Base-by-base conservation (phyloP, 345 rosid genomes). In the Corchorus olitorius region DNA sequence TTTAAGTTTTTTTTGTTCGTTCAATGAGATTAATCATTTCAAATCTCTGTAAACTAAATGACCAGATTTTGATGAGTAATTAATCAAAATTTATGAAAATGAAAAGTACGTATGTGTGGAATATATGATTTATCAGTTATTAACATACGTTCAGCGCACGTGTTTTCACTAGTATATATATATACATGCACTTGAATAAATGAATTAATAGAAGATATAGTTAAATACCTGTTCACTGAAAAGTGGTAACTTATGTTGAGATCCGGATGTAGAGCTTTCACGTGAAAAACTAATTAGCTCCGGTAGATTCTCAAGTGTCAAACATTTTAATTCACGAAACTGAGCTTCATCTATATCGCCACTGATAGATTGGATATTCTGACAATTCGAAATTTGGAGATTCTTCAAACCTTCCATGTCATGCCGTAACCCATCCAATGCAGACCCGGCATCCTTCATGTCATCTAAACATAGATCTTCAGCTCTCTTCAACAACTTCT, bases 401-500 rank as follows among this genome's bases (percentile, higher is more conserved):
- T 54, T 33, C 63, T 54, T 27, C 27, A 27, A 27, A 27, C 27
- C 27, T 27, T 27, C 27, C 27, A 27, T 27, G 27, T 27, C 27
- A 27, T 27, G 27, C 27, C 27, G 27, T 60, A 60, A 60, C 3
- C 22, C 64, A 60, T 60, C 52, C 14, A 71, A 7, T 2, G 53
- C 41, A 53, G 22, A 52, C 43, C 20, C 35, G 0, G 22, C 58
- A 53, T 62, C 61, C n/a, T 71, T 27, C 8, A 46, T 50, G 22
- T 54, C 61, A 27, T 50, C 62, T 17, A 71, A 22, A 54, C 27
- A 35, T 43, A 71, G 17, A 12, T 71, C 75, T 53, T 71, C 75
- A 70, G 74, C 37, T 46, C 3, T 45, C 58, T 46, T 50, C 2
- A 70, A 22, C 74, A 70, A 50, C 27, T 3, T 14, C 5, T 41